A percentile compares a stretch with the other conserved stretches of the same genome.
Conservation (phyloP, 345 rosid species). For the Schrenkiella parvula region DNA sequence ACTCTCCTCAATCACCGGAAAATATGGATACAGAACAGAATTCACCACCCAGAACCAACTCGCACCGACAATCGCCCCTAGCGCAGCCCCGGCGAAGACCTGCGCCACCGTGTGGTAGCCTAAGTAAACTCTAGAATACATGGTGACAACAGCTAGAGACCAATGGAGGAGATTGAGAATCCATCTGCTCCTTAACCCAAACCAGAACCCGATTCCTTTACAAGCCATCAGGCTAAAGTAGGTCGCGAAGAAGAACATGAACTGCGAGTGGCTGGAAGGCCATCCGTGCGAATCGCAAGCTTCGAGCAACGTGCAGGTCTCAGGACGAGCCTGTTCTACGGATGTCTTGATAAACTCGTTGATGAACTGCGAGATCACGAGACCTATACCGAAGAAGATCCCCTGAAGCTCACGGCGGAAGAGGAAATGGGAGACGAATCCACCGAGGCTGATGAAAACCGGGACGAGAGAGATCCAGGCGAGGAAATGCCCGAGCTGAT, state of each 20-base stretch:
- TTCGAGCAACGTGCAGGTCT: conserved; percentile 73
- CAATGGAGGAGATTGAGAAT: conserved; percentile 45
- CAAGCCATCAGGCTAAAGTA: conserved; percentile 55
- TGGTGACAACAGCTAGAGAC: conserved; percentile 64
- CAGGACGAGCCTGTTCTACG: conserved; percentile 89
- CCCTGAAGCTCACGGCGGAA: conserved; percentile 92
- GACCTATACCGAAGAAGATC: conserved; percentile 84
- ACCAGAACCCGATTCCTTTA: conserved; percentile 61
- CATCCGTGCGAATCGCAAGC: conserved; percentile 97
- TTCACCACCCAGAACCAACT: conserved; percentile 87
- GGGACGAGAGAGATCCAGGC: conserved; percentile 94
- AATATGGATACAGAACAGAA: conserved; percentile 40
- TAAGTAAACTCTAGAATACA: conserved; percentile 90
- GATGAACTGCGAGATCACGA: conserved; percentile 72
- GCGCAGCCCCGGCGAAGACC: conserved; percentile 73
- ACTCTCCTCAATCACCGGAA: conserved; percentile 80
- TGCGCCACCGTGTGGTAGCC: conserved; percentile 88
- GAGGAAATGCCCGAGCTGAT: conserved; percentile 73
- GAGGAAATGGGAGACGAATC: conserved; percentile 83
- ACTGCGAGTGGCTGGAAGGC: conserved; percentile 95
- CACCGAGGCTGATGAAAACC: conserved; percentile 82
- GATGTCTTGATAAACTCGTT: conserved; percentile 62
- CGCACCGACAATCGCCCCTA: conserved; percentile 62
- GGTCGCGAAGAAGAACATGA: conserved; percentile 82
- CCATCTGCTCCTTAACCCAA: conserved; percentile 46